Base-by-base conservation (phyloP, 805 yeast genomes). In the Teunomyces aglyptinius region DNA sequence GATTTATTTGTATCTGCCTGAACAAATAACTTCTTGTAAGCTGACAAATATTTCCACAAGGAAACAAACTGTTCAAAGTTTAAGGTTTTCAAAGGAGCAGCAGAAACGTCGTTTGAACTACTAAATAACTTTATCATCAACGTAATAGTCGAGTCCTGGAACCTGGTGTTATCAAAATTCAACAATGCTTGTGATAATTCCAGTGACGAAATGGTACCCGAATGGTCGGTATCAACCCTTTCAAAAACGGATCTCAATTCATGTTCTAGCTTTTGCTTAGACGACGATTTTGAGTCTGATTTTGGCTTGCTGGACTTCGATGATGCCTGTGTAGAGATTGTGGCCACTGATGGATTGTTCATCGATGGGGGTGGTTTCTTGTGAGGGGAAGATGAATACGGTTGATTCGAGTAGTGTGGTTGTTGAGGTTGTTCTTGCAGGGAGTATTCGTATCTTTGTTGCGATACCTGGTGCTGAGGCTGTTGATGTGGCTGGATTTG, bases 91-190 rank as follows among this genome's bases (percentile, higher is more conserved):
- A 54, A 48, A 10, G 49, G 54, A 13, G 57, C 53, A 5, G 59
- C 57, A 2, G 61, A 45, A 5, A 58, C 49, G 8, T 58, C 53
- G 22, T 52, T 56, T 19, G 61, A 45, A 19, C 54, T 51, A 53
- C 82, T 83, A 59, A 85, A 84, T 56, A 85, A 63, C 57, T 77
- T 75, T 49, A 84, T 78, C 85, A 85, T 83, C 29, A 84, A 65
- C 43, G 70, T 60, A 32, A 85, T 78, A 1, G 90, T 83, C 20
- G 80, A 75, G 13, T 78, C 73, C 52, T 80, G 78, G 59, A 85
- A 85, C 46, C 73, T 69, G 3, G 89, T 74, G 46, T 81, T 81
- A 60, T 84, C 89, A 46, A 82, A 80, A 57, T 85, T 85, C 18
- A 77, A 69, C 43, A 85, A 67, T 2, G 86, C 86, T 34, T 65